These are phyloP conservation scores for Solanum lignicaule DNA, from an alignment of 257 asterid species.

Conservation along the genomic window DNA sequence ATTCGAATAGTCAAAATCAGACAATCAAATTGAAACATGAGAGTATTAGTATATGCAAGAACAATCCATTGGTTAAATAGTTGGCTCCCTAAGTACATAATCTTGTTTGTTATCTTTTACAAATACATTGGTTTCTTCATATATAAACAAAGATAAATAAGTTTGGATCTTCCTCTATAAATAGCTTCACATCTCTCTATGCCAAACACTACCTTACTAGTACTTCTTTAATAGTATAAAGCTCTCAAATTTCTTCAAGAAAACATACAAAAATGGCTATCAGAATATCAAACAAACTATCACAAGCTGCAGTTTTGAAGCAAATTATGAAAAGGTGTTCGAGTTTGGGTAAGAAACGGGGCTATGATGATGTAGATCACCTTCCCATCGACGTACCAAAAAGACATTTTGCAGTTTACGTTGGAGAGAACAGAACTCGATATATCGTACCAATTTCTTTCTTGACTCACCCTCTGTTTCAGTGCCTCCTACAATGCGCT, in stretches of 20 bases:
- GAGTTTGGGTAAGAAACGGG: slow-evolving; percentile 26
- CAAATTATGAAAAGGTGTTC: slow-evolving; percentile 33
- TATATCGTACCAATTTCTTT: slow-evolving; percentile 30
- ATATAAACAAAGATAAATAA: not conserved
- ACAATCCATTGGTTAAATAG: not conserved
- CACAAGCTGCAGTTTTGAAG: slow-evolving; percentile 25
- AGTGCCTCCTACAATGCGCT: slow-evolving; percentile 25
- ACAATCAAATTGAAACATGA: not conserved
- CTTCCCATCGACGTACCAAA: slow-evolving; percentile 35
- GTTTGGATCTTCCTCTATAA: slow-evolving; percentile 16
- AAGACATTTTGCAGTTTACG: slow-evolving; percentile 37
- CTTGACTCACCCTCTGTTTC: slow-evolving; percentile 31
- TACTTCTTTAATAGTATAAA: not conserved
- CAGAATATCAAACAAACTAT: slow-evolving; percentile 20
- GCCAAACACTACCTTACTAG: not conserved
- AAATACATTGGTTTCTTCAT: not conserved
- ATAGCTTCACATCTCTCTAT: slow-evolving; percentile 11
- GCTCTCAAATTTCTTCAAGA: not conserved
- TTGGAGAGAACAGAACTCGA: slow-evolving; percentile 29
- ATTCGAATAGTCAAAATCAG: rapidly evolving
- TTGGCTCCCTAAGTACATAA: not conserved
- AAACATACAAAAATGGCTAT: slow-evolving; percentile 14
- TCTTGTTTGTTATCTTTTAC: not conserved
- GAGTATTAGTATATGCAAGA: too few relatives aligned
- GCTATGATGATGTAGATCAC: slow-evolving; percentile 12